Evolutionary conservation across 805 yeast genomes (phyloP), one percentile per base, ranked within the genome.

Genomic region (Candida takata): DNA sequence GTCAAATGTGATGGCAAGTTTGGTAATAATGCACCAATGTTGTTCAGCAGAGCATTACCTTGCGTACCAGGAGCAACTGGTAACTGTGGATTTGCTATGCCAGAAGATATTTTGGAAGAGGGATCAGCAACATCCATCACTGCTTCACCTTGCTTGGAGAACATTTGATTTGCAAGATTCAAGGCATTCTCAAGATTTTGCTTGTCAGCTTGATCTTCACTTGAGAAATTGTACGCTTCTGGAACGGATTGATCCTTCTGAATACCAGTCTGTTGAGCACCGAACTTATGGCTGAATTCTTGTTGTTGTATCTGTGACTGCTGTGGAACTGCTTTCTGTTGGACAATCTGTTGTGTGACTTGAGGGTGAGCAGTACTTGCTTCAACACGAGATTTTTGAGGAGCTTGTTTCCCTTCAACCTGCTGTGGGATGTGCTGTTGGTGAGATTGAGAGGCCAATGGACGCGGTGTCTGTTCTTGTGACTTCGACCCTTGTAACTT

Each of bases 1-100:
- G 50, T 42, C 29, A 53, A 26, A 27, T 48, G 48, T 2, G 45
- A 24, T 13, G 58, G 58, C 7, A 53, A 21, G 18, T 41, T 41
- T 13, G 56, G 57, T 9, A 52, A 24, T 25, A 48, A 29, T 4
- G 42, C n/a, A 2, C 55, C 49, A 27, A 49, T 40, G 29, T 39
- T 52, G 34, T 38, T 46, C 34, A 48, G 17, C 6, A 50, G 24
- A 3, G 48, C 31, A 32, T 40, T 39, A 4, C 47, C 44, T 23
- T 48, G 50, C 9, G 47, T 16, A 3, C 45, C 45, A 13, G 49
- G 37, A 2, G 44, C 42, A 15, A 37, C 29, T 16, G 47, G 47
- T 13, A 41, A 24, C n/a, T 35, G 34, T 20, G 43, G 39, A 11
- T 39, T 16, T 6, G 44, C 25, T n/a, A 29, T 28, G 4, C 27